Conservation (phyloP, 306 rosid genomes). For the Quillaja saponaria region DNA sequence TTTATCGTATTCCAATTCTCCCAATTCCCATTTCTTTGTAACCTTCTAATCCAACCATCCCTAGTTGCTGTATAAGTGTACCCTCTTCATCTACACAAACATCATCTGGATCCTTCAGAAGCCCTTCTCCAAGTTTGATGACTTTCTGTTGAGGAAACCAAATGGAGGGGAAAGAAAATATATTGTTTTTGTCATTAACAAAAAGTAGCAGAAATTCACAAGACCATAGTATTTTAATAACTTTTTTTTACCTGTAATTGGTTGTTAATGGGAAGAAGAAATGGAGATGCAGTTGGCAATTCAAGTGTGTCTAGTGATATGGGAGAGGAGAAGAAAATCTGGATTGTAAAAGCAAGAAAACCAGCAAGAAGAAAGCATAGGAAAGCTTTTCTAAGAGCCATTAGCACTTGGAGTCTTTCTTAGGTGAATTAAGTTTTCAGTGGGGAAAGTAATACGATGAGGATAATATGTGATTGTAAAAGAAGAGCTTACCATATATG, state of each 20-base stretch:
- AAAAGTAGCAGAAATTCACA: neutral
- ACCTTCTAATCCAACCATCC: slow-evolving; percentile 67
- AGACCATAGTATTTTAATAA: too few species aligned
- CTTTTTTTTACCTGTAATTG: too few species aligned
- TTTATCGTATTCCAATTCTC: slow-evolving; percentile 64
- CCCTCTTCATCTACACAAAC: slow-evolving; percentile 59
- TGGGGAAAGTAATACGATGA: neutral
- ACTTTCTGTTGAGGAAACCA: slow-evolving; percentile 34
- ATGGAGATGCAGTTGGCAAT: too few species aligned
- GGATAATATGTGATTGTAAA: neutral
- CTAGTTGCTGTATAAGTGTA: slow-evolving; percentile 52
- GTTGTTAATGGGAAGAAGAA: too few species aligned
- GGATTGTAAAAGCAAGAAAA: neutral
- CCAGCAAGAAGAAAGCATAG: neutral
- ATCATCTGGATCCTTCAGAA: slow-evolving; percentile 61
- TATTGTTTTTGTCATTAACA: neutral
- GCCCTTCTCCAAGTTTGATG: slow-evolving; percentile 63
- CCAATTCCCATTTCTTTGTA: slow-evolving; percentile 44
- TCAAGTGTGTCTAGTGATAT: too few species aligned
- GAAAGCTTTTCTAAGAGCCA: too few species aligned
- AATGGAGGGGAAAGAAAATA: neutral
- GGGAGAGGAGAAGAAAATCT: too few species aligned
- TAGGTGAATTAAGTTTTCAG: too few species aligned
- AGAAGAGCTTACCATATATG: neutral
- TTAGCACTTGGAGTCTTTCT: too few species aligned